Evolutionary conservation across 1,284 basidiomycete genomes (phyloP).

Genomic region (Chondrostereum purpureum): DNA sequence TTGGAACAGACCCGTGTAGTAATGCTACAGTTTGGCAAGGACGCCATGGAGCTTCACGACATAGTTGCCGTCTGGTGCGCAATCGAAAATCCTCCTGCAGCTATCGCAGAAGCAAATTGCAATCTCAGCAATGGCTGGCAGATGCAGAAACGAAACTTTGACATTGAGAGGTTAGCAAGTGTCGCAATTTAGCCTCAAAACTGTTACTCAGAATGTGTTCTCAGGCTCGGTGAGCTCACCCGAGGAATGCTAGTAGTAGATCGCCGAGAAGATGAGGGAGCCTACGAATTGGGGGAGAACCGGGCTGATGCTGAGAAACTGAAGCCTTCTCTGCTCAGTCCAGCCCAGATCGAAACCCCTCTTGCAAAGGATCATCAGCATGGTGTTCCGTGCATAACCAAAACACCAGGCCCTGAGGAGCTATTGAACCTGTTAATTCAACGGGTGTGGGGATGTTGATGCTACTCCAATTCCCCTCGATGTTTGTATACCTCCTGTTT

Average conservation of each 20-base stretch:
- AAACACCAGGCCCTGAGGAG: constrained; percentile 11
- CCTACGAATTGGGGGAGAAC: constrained; percentile 56
- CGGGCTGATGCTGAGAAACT: constrained; percentile 53
- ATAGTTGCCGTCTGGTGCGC: constrained; percentile 79
- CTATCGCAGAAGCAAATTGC: constrained; percentile 19
- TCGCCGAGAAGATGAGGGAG: constrained; percentile 50
- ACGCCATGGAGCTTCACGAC: constrained; percentile 83
- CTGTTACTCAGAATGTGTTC: constrained; percentile 6
- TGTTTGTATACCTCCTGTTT: not conserved
- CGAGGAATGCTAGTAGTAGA: constrained; percentile 75
- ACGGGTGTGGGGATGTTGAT: constrained; percentile 11
- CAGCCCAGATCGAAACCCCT: constrained; percentile 42
- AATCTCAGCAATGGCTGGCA: constrained; percentile 45
- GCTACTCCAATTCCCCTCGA: not conserved
- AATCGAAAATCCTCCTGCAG: constrained; percentile 53
- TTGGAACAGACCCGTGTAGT: constrained; percentile 68
- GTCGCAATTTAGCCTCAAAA: not conserved
- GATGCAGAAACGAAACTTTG: constrained; percentile 46
- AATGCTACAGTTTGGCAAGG: constrained; percentile 68
- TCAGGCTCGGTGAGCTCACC: constrained; percentile 46
- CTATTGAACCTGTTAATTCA: constrained; percentile 10
- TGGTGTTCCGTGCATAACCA: constrained; percentile 9
- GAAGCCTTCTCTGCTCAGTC: constrained; percentile 34
- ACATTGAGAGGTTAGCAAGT: constrained; percentile 57
- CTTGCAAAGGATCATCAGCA: not conserved